Conservation (phyloP, 345 rosid genomes). For the Brassica napus region Da-Ae NC_063438.1:27119501-27120000, state of each 20-base stretch:
- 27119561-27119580: background rate
- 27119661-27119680: conserved; percentile 57
- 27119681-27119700: conserved; percentile 51
- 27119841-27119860: conserved; percentile 94
- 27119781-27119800: conserved; percentile 95
- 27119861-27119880: conserved; percentile 84
- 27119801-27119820: conserved; percentile 89
- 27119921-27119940: conserved; percentile 92
- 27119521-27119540: conserved; percentile 80
- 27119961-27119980: background rate
- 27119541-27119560: conserved; percentile 59
- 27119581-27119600: background rate
- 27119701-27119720: background rate
- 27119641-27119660: conserved; percentile 55
- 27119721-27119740: conserved; percentile 2
- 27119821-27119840: conserved; percentile 85
- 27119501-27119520: conserved; percentile 87
- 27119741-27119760: conserved; percentile 18
- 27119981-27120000: background rate
- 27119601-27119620: conserved; percentile 61
- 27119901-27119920: conserved; percentile 87
- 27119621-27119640: conserved; percentile 93
- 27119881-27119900: conserved; percentile 88
- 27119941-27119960: conserved; percentile 43
- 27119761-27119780: conserved; percentile 86